Base-by-base conservation (phyloP, 768 basidiomycete genomes). In the Sarcodon aspratus region DNA sequence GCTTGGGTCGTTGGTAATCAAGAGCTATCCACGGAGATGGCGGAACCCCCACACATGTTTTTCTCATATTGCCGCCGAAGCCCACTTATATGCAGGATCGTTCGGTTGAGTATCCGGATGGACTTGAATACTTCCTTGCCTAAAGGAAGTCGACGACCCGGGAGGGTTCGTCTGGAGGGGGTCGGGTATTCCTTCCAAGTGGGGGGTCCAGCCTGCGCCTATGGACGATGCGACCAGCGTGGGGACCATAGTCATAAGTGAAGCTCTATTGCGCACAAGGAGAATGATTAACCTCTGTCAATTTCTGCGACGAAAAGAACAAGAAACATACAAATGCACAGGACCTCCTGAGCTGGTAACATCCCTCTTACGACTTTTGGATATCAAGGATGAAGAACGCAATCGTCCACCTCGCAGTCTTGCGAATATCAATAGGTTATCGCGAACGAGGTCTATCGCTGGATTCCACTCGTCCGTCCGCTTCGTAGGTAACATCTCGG, bases 381-480 rank as follows among this genome's bases (percentile, higher is more conserved):
- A 71, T 36, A 94, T 88, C 56, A 93, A 86, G 3, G 83, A 85
- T 1, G 88, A 91, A 5, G 86, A 82, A 33, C 89, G 79, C 43
- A 92, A 64, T 50, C 94, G 83, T n/a, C 82, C 94, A 33, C 95
- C 93, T 47, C 93, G 86, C 44, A 95, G 69, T 48, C 82, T 80
- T 2, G 82, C 68, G 63, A 95, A 97, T 1, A 82, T 85, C 36
- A 70, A 68, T 47, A 99, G 76, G 61, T 95, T 92, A 64, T 96
- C 91, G 49, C 83, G 82, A 36, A 96, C 82, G 48, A 80, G 72
- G 38, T 80, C 75, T 48, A 94, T 80, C 1, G 92, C 93, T 33
- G 79, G 74, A 59, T 82, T 80, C 85, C 87, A 87, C 37, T 15
- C 7, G 9, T 42, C 27, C 11, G 17, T 13, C 6, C 40, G 2